phyloP scores from a whole-genome alignment of 371 early-diverging fungal species.

The Cokeromyces recurvatus region DNA sequence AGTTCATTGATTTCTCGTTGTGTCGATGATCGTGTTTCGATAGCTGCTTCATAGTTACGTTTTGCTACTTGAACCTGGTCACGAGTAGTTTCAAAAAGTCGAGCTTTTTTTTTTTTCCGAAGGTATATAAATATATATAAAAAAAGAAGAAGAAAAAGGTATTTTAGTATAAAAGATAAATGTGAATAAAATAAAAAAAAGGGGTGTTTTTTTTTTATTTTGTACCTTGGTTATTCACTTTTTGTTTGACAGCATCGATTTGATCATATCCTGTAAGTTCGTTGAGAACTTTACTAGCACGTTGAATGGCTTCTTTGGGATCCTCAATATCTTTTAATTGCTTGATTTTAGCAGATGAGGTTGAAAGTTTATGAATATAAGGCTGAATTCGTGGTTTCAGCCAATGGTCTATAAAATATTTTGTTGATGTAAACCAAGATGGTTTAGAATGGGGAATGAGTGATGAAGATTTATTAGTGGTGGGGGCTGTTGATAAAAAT shows the following conservation, averaged over 20 bases:
- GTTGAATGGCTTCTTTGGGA: constrained; percentile 43
- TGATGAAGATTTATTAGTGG: too few species aligned
- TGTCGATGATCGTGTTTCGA: constrained; percentile 65
- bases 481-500: too few species aligned
- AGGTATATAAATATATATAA: too few species aligned
- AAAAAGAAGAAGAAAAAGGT: too few species aligned
- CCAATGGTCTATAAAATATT: too few species aligned
- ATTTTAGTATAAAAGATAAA: too few species aligned
- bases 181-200: too few species aligned
- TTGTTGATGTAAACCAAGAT: too few species aligned
- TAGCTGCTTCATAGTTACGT: constrained; percentile 60
- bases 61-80: constrained; percentile 62
- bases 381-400: constrained; percentile 29
- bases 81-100: constrained; percentile 54
- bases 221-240: constrained; percentile 66
- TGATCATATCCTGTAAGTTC: constrained; percentile 78
- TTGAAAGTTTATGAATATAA: constrained; percentile 21
- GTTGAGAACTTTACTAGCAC: constrained; percentile 60
- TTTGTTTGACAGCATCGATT: constrained; percentile 68
- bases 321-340: constrained; percentile 39
- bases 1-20: constrained; percentile 88
- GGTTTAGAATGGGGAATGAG: too few species aligned
- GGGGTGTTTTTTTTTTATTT: neutral
- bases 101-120: too few species aligned
- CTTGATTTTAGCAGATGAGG: constrained; percentile 24